Evolutionary conservation across 129 eudicot species (phyloP).

Genomic region (Deinandra increscens): DNA sequence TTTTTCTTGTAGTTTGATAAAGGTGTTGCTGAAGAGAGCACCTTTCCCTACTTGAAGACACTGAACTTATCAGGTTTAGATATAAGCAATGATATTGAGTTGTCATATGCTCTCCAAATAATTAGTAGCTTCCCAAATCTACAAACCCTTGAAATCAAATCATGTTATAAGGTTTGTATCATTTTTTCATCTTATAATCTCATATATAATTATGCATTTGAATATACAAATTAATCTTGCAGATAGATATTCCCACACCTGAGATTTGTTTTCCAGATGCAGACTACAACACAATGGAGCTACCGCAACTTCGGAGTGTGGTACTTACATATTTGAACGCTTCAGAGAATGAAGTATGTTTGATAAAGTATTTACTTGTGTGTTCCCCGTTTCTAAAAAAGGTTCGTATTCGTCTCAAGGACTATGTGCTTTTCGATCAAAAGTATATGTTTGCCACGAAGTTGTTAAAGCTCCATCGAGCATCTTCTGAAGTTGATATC

Average conservation of each 20-base stretch:
- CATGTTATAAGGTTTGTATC: conserved; percentile 5
- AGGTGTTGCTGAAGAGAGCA: neutral
- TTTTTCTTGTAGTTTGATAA: conserved; percentile 10
- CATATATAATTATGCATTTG: neutral
- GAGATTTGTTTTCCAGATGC: no score
- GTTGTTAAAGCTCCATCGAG: no score
- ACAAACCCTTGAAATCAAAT: conserved; percentile 16
- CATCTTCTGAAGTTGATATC: no score
- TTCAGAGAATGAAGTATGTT: no score
- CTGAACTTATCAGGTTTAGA: neutral
- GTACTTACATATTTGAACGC: no score
- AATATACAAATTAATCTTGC: neutral
- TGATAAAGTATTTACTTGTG: no score
- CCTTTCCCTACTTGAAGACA: neutral
- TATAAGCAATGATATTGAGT: neutral
- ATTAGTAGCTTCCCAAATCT: conserved; percentile 10
- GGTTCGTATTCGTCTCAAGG: no score
- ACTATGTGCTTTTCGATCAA: no score
- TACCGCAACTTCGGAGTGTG: no score
- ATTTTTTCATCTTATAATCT: neutral
- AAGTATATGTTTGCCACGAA: no score
- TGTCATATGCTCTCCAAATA: conserved; percentile 1
- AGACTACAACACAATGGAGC: no score
- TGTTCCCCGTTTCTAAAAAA: no score
- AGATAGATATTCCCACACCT: neutral